A percentile compares a stretch with the other conserved stretches of the same genome.
These are phyloP conservation scores for Tuctoria greenei DNA, from an alignment of 176 grass and related monocot species.

Conservation along the genomic window DNA sequence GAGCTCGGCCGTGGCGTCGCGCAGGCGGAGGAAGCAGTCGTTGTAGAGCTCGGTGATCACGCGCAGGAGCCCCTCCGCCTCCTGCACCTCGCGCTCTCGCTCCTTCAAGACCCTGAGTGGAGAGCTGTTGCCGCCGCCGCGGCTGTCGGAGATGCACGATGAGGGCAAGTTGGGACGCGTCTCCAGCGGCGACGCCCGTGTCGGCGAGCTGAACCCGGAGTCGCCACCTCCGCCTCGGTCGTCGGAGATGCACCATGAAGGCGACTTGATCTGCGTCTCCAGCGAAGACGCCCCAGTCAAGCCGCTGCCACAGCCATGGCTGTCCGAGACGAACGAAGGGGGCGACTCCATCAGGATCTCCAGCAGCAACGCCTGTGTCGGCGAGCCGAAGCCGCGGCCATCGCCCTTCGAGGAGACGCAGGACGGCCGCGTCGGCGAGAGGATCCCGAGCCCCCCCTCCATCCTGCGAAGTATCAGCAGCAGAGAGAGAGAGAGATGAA, in stretches of 20 bases:
- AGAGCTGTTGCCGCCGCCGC: conserved; percentile 12
- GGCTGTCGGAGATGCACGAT: conserved; percentile 5
- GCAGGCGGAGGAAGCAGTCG: conserved; percentile 56
- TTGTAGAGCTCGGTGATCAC: conserved; percentile 63
- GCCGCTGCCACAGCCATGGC: not conserved
- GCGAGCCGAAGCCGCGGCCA: conserved; percentile 7
- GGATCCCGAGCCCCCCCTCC: conserved; percentile 32
- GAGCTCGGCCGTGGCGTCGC: conserved; percentile 40
- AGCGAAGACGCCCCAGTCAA: not conserved
- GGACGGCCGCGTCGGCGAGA: conserved; percentile 18
- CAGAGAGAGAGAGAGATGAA: conserved; percentile 36
- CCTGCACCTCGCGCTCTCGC: conserved; percentile 25
- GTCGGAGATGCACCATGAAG: conserved; percentile 39
- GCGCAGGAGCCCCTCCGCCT: conserved; percentile 54
- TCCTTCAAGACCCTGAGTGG: conserved; percentile 22
- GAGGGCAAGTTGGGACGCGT: conserved; percentile 20
- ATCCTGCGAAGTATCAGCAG: conserved; percentile 36
- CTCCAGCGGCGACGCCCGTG: not conserved
- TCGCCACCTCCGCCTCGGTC: not conserved
- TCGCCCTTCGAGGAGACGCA: conserved; percentile 11
- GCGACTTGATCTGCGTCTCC: conserved; percentile 19
- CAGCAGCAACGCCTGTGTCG: not conserved
- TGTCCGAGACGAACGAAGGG: not conserved
- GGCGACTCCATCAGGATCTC: not conserved
- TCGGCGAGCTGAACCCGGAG: not conserved